These are phyloP conservation scores for Penicillium sp. DNA, from an alignment of 2,329 filamentous ascomycete species.

Conservation along the genomic window DNA sequence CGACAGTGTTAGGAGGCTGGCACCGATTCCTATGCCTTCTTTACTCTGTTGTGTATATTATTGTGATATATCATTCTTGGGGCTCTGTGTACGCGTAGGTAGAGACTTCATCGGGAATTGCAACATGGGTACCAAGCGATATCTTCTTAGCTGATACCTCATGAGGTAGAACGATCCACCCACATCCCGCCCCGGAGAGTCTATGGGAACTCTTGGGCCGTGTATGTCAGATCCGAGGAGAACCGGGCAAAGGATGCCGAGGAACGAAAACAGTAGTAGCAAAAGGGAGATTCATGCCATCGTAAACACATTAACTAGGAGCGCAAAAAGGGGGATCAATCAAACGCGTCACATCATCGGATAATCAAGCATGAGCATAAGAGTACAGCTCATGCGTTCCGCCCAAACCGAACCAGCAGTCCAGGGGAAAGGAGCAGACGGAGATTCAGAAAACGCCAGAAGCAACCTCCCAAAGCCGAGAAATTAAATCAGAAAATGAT, in stretches of 20 bases:
- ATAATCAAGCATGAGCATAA: slow-evolving; percentile 7
- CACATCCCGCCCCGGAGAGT: not conserved
- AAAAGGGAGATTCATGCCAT: slow-evolving; percentile 16
- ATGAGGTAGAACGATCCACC: no score
- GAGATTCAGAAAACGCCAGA: not conserved
- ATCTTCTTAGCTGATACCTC: no score
- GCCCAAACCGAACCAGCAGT: slow-evolving; percentile 15
- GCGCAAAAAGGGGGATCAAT: slow-evolving; percentile 3
- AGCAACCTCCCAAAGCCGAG: slow-evolving; percentile 2
- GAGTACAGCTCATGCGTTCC: slow-evolving; percentile 2
- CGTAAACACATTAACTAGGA: slow-evolving; percentile 20
- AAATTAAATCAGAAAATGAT: not conserved
- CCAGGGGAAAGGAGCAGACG: not conserved
- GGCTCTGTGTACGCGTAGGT: no score
- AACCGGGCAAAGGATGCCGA: no score
- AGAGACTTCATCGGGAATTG: no score
- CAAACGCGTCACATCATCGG: slow-evolving; percentile 19
- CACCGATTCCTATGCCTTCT: no score
- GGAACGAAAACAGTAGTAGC: not conserved
- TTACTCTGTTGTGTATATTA: slow-evolving; percentile 2
- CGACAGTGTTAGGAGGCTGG: slow-evolving; percentile 3
- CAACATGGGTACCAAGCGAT: no score
- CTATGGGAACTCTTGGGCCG: not conserved
- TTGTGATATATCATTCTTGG: not conserved
- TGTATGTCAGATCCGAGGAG: no score